Conservation (phyloP, 345 rosid genomes). For the Rhodamnia argentea region DNA sequence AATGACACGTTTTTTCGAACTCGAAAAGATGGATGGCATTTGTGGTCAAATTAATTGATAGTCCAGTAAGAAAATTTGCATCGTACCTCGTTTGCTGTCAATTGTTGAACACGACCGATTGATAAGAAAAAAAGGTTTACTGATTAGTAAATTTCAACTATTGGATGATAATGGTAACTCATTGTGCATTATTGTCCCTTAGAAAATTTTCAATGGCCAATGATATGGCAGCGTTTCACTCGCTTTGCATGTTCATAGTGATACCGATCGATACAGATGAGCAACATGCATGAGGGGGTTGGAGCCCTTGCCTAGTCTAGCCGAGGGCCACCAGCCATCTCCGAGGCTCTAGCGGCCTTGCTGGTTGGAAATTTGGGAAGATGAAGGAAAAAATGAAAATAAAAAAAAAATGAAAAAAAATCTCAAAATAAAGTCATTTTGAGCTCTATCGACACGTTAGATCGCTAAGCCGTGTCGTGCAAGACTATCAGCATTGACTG, state of each 20-base stretch:
- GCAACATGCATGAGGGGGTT: not conserved
- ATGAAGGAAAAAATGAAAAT: not conserved
- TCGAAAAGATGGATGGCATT: not conserved
- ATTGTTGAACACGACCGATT: not conserved
- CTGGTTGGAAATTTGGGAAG: not conserved
- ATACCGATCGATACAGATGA: not conserved
- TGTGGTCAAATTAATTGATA: not conserved
- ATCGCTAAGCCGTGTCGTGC: rapidly evolving
- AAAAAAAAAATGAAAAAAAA: not conserved
- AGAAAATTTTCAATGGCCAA: not conserved
- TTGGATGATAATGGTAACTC: not conserved
- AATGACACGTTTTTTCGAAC: not conserved
- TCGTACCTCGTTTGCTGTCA: not conserved
- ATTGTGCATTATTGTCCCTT: no score
- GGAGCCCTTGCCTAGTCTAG: not conserved
- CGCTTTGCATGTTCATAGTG: not conserved
- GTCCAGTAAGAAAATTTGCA: not conserved
- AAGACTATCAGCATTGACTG: rapidly evolving
- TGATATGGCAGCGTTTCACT: not conserved
- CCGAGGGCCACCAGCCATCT: not conserved
- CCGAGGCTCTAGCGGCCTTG: rapidly evolving
- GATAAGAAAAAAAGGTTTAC: not conserved
- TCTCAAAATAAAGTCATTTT: not conserved
- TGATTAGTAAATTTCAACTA: not conserved
- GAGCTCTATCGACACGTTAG: not conserved